phyloP scores from a whole-genome alignment of 2,329 filamentous ascomycete species.

The Ambrosiella xylebori region DNA sequence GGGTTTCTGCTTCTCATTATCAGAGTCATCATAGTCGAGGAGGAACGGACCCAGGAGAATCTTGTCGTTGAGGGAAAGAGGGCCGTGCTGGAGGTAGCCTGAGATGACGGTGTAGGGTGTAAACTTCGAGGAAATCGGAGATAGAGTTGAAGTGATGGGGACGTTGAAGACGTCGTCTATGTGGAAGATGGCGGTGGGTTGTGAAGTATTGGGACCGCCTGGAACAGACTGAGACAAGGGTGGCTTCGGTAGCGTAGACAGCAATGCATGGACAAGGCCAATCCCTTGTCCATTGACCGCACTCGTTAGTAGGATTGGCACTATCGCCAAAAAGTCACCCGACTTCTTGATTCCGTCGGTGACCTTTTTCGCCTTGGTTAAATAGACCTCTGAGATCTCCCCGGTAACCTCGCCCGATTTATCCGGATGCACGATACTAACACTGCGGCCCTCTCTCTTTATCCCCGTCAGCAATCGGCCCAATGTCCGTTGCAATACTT shows the following conservation, averaged over 20 bases:
- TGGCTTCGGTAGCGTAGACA: conserved; percentile 59
- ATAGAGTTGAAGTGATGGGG: conserved; percentile 36
- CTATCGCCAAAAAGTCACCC: conserved; percentile 25
- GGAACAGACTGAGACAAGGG: conserved; percentile 32
- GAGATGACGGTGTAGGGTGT: conserved; percentile 58
- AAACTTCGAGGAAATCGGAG: conserved; percentile 14
- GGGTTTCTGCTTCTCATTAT: conserved; percentile 17
- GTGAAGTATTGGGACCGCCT: conserved; percentile 38
- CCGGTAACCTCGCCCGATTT: conserved; percentile 33
- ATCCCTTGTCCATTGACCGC: conserved; percentile 73
- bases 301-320: conserved; percentile 80
- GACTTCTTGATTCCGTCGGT: conserved; percentile 32
- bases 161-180: conserved; percentile 80
- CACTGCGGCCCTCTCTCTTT: conserved; percentile 57
- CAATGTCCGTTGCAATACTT: conserved; percentile 51
- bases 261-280: conserved; percentile 61
- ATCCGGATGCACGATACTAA: conserved; percentile 51
- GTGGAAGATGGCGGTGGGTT: conserved; percentile 57
- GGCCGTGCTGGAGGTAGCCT: conserved; percentile 67
- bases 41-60: conserved; percentile 67
- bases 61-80: conserved; percentile 58
- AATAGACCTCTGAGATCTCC: conserved; percentile 38
- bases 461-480: conserved; percentile 58
- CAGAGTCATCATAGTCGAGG: conserved; percentile 24
- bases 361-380: conserved; percentile 38